A percentile compares a stretch with the other conserved stretches of the same genome.
Evolutionary conservation across 371 early-diverging fungal species (phyloP).

Genomic region (Mortierella sp.): DNA sequence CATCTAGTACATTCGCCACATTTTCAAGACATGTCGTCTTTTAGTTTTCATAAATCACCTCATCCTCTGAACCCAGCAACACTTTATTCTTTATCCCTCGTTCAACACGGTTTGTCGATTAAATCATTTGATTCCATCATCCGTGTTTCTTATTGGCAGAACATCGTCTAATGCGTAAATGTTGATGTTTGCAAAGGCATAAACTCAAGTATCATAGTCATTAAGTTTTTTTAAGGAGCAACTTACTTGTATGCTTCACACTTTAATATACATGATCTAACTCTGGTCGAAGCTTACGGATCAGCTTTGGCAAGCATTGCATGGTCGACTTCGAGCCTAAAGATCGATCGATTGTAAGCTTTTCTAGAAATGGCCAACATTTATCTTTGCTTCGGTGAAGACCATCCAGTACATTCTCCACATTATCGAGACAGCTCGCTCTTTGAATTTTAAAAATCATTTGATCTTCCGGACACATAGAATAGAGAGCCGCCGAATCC

Average conservation of each 20-base stretch:
- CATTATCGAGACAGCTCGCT: conserved; percentile 4
- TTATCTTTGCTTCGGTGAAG: not conserved
- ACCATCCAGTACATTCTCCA: not conserved
- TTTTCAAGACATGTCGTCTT: not conserved
- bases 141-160: no score
- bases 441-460: not conserved
- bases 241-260: no score
- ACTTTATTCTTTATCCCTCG: not conserved
- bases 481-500: not conserved
- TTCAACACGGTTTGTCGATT: no score
- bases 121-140: no score
- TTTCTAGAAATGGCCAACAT: not conserved
- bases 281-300: not conserved
- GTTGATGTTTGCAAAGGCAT: no score
- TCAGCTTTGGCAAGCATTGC: not conserved
- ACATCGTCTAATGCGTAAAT: no score
- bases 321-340: not conserved
- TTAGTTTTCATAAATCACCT: not conserved
- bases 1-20: not conserved
- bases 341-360: not conserved
- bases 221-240: no score
- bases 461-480: not conserved
- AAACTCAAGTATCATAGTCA: no score
- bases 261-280: not conserved
- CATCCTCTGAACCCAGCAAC: not conserved